phyloP scores from a whole-genome alignment of 2,329 filamentous ascomycete genomes.

The Beauveria brongniartii region DNA sequence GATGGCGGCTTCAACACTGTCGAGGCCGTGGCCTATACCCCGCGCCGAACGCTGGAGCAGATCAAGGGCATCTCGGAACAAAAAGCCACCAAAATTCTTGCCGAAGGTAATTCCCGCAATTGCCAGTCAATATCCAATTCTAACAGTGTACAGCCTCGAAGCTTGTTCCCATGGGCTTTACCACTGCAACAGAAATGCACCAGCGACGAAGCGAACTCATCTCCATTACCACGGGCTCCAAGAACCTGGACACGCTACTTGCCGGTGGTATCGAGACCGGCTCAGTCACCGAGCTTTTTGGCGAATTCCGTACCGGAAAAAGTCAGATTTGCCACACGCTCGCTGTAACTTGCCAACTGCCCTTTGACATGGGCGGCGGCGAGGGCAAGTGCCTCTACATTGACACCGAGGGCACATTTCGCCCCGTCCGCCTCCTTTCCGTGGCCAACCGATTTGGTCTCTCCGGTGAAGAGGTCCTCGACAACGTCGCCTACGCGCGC shows the following conservation, averaged over 20 bases:
- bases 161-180: slow-evolving; percentile 97
- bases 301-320: slow-evolving; percentile 96
- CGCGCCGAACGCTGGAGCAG: slow-evolving; percentile 76
- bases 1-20: slow-evolving; percentile 94
- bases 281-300: slow-evolving; percentile 96
- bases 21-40: slow-evolving; percentile 88
- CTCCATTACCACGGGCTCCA: slow-evolving; percentile 95
- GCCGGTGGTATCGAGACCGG: slow-evolving; percentile 95
- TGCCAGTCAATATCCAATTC: not conserved
- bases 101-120: slow-evolving; percentile 56
- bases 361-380: slow-evolving; percentile 97
- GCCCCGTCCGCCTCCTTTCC: slow-evolving; percentile 80
- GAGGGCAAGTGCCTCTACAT: slow-evolving; percentile 99
- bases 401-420: slow-evolving; percentile 95
- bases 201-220: slow-evolving; percentile 93
- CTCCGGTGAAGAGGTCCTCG: slow-evolving; percentile 92
- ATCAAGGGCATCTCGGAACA: slow-evolving; percentile 98
- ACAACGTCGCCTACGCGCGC: slow-evolving; percentile 96
- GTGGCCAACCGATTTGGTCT: slow-evolving; percentile 93
- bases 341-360: slow-evolving; percentile 95
- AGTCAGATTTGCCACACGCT: slow-evolving; percentile 97
- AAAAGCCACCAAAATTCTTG: slow-evolving; percentile 85
- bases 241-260: slow-evolving; percentile 89
- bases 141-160: slow-evolving; percentile 61
- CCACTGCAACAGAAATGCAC: slow-evolving; percentile 98